Evolutionary conservation across 352 stramenopile species (phyloP), one percentile per base, ranked within the genome.

Genomic region (Thraustochytrium sp.): DNA sequence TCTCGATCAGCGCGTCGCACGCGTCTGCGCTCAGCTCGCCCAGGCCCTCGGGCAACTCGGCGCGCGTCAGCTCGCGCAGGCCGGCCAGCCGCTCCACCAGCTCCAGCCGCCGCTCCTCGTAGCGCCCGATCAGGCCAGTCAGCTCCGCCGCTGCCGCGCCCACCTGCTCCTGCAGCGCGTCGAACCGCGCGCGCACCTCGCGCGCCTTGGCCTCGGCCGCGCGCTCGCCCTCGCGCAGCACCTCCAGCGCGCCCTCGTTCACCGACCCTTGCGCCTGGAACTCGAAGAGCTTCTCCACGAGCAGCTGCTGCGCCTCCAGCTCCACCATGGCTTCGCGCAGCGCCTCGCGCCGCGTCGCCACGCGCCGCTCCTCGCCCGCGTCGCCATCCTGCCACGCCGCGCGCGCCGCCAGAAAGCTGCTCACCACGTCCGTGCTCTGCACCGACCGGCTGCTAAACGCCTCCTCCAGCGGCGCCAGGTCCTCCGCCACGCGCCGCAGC

Each of bases 401-500:
- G 59, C 59, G 59, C 34, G 59, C 34, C 21, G 46, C 13, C 36
- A 16, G 23, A 34, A 65, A 80, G 4, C n/a, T 37, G 68, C 31
- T 53, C 68, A 80, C 48, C 18, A 80, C 23, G 53, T 80, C 68
- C 4, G 68, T 80, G 51, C 68, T 75, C 38, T 80, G 68, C 26
- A 80, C 31, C 13, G 53, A 46, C 4, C 31, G 36, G 18, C 23
- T 44, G n/a, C 40, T 46, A 16, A 80, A 51, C 26, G 68, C 21
- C 29, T 23, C 23, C 34, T 65, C 53, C 8, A 80, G 68, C 34
- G 68, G 68, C 51, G 68, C 38, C 18, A 75, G 40, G 26, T 75
- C 62, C 16, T n/a, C 21, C 9, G 16, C 36, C 38, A 75, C 11
- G 36, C 53, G 62, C 40, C 62, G 62, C 44, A 54, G 62, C 0